Conservation (phyloP, 768 basidiomycete species). For the Pleurotus ostreatus region DNA sequence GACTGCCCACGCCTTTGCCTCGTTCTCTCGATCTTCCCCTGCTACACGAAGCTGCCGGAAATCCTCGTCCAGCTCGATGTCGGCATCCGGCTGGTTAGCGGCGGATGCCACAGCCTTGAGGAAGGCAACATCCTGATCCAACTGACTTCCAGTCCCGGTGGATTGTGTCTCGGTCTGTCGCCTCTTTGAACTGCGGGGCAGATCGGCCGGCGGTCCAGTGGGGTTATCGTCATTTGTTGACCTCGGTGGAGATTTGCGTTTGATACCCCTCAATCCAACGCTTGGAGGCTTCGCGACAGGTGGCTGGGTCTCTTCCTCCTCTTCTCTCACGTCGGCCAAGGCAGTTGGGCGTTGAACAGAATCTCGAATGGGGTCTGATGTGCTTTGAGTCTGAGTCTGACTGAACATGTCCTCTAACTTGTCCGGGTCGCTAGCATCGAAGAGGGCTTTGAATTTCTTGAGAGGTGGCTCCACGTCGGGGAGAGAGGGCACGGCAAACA, state of each 20-base stretch:
- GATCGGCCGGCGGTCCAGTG: constrained; percentile 14
- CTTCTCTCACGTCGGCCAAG: constrained; percentile 13
- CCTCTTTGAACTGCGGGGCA: background rate
- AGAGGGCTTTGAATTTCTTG: constrained; percentile 70
- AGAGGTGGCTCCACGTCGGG: constrained; percentile 46
- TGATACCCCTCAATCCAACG: background rate
- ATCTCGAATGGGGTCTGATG: background rate
- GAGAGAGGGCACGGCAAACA: constrained; percentile 18
- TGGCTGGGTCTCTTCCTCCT: constrained; percentile 14
- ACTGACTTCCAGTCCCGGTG: constrained; percentile 21
- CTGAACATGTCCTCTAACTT: constrained; percentile 21
- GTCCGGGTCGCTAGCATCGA: constrained; percentile 60
- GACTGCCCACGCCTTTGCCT: constrained; percentile 53
- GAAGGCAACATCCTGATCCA: constrained; percentile 66
- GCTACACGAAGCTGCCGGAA: constrained; percentile 75
- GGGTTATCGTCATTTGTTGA: background rate
- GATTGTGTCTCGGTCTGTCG: background rate
- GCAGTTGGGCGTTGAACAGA: background rate
- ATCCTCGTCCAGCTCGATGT: constrained; percentile 73
- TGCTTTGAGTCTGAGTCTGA: constrained; percentile 33
- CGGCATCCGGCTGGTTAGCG: constrained; percentile 62
- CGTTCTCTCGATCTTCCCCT: constrained; percentile 50
- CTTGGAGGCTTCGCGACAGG: constrained; percentile 1
- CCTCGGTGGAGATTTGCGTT: background rate
- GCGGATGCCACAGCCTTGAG: constrained; percentile 71